These are phyloP conservation scores for Dinochytrium kinnereticum DNA, from an alignment of 371 early-diverging fungal genomes.

Conservation along the genomic window DNA sequence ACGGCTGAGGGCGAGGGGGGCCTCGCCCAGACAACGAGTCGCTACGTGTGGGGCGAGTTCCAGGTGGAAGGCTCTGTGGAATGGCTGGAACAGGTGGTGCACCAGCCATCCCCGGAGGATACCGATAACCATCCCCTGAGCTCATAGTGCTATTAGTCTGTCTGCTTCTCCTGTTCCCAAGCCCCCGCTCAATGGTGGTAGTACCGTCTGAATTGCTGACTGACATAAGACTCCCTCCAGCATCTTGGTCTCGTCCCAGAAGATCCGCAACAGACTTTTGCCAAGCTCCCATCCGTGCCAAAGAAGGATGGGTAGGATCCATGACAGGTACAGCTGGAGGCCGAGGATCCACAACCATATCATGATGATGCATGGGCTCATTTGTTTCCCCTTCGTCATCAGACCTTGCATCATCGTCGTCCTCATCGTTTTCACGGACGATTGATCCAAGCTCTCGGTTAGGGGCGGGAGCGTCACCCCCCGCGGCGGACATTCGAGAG, in stretches of 20 bases:
- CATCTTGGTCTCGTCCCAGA: constrained; percentile 17
- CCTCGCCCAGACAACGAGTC: background rate
- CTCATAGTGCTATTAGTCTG: background rate
- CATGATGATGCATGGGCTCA: background rate
- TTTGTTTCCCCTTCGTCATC: background rate
- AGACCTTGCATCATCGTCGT: constrained; percentile 15
- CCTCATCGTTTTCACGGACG: constrained; percentile 6
- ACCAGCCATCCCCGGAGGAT: background rate
- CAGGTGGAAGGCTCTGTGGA: background rate
- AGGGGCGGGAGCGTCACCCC: constrained; percentile 7
- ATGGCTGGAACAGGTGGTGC: constrained; percentile 11
- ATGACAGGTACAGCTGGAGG: background rate
- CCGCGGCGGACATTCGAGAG: constrained; percentile 19
- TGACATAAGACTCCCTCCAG: constrained; percentile 13
- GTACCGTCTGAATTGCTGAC: constrained; percentile 15
- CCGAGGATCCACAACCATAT: background rate
- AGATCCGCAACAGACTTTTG: constrained; percentile 25
- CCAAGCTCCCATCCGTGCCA: constrained; percentile 25
- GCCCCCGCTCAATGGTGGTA: constrained; percentile 6
- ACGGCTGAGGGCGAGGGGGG: background rate
- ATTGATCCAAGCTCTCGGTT: background rate
- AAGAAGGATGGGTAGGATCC: constrained; percentile 22
- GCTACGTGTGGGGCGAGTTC: background rate
- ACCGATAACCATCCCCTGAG: background rate
- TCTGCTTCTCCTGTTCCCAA: background rate